Percentiles rank a stretch among this genome's conserved stretches.
Evolutionary conservation across 371 early-diverging fungal species (phyloP).

Genomic region (Cokeromyces recurvatus): DNA sequence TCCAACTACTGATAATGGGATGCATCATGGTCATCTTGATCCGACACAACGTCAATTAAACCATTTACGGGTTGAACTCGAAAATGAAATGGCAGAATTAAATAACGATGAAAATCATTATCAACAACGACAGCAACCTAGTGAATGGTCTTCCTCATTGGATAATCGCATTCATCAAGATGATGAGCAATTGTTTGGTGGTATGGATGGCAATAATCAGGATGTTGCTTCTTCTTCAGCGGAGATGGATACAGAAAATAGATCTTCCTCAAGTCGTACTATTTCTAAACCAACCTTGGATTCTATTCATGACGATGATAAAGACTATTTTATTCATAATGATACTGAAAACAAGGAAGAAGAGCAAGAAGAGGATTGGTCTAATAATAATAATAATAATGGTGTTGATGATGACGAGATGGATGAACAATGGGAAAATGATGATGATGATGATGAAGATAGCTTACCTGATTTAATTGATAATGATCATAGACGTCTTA

Average conservation of each 20-base stretch:
- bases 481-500: not conserved
- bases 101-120: too few relatives aligned
- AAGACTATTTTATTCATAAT: not conserved
- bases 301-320: not conserved
- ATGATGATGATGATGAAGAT: slow-evolving; percentile 3
- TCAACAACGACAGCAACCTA: too few relatives aligned
- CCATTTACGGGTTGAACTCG: slow-evolving; percentile 1
- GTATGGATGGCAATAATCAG: not conserved
- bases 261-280: too few relatives aligned
- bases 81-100: slow-evolving; percentile 3
- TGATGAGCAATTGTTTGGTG: slow-evolving; percentile 6
- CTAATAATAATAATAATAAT: too few relatives aligned
- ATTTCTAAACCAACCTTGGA: too few relatives aligned
- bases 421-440: not conserved
- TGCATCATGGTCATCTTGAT: not conserved
- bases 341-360: not conserved
- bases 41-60: slow-evolving; percentile 4
- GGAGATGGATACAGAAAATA: not conserved
- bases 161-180: not conserved
- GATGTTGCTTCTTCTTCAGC: not conserved
- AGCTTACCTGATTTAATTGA: slow-evolving; percentile 9
- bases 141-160: not conserved
- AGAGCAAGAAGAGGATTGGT: not conserved
- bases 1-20: slow-evolving; percentile 6
- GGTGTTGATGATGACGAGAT: not conserved